A percentile compares a stretch with the other conserved stretches of the same genome.
phyloP scores from a whole-genome alignment of 2,329 filamentous ascomycete genomes.

The Pseudocercospora ulei region DNA sequence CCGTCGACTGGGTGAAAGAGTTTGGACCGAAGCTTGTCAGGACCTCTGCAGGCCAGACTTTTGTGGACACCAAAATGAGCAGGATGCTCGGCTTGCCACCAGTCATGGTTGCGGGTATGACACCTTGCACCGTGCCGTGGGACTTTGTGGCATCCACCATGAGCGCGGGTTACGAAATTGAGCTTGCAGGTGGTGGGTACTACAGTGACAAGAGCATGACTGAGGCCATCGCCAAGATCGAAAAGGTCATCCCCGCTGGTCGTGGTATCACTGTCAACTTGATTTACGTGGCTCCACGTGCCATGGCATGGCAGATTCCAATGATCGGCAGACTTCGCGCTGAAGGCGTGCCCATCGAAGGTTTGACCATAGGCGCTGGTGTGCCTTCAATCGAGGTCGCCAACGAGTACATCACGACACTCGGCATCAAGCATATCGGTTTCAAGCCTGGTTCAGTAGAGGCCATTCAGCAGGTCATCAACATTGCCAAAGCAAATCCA shows the following conservation, averaged over 20 bases:
- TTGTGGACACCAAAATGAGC: slow-evolving; percentile 95
- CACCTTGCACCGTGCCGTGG: slow-evolving; percentile 77
- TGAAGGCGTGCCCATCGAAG: slow-evolving; percentile 83
- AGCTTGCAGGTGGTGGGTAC: slow-evolving; percentile 82
- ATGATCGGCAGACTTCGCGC: slow-evolving; percentile 68
- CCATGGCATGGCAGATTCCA: slow-evolving; percentile 89
- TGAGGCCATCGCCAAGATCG: slow-evolving; percentile 71
- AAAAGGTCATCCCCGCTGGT: slow-evolving; percentile 70
- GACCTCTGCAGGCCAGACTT: slow-evolving; percentile 79
- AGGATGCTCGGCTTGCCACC: slow-evolving; percentile 74
- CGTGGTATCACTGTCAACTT: slow-evolving; percentile 83
- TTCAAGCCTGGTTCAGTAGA: slow-evolving; percentile 91
- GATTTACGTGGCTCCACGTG: slow-evolving; percentile 81
- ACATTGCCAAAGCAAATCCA: slow-evolving; percentile 88
- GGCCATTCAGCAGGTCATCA: slow-evolving; percentile 79
- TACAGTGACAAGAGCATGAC: slow-evolving; percentile 76
- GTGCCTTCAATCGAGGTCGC: slow-evolving; percentile 89
- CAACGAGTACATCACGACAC: slow-evolving; percentile 84
- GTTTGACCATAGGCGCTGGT: slow-evolving; percentile 83
- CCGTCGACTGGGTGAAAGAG: slow-evolving; percentile 95
- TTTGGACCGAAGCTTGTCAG: slow-evolving; percentile 86
- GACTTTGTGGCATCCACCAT: slow-evolving; percentile 87
- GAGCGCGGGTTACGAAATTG: slow-evolving; percentile 90
- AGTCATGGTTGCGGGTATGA: slow-evolving; percentile 89
- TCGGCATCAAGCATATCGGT: slow-evolving; percentile 82